phyloP scores from a whole-genome alignment of 768 basidiomycete species.

The Trametes gibbosa region DNA sequence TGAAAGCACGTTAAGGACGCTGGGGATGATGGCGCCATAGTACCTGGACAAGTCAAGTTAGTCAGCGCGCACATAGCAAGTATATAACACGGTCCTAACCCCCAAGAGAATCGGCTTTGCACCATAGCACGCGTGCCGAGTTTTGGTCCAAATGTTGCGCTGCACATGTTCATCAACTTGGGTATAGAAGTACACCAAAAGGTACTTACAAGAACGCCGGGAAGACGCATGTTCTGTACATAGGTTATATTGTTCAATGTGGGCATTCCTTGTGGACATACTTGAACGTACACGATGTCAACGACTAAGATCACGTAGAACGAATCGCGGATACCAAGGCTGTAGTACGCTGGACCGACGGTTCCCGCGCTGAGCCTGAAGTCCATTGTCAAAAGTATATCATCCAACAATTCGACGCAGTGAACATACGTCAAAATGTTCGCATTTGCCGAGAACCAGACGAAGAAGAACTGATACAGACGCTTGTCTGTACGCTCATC shows the following conservation, averaged over 20 bases:
- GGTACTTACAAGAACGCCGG: slow-evolving; percentile 38
- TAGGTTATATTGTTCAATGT: no score
- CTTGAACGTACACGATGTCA: slow-evolving; percentile 41
- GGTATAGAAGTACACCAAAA: background rate
- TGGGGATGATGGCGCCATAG: slow-evolving; percentile 39
- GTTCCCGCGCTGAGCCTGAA: slow-evolving; percentile 47
- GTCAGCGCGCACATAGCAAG: no score
- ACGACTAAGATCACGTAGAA: slow-evolving; percentile 41
- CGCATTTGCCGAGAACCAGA: slow-evolving; percentile 71
- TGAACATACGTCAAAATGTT: slow-evolving; percentile 53
- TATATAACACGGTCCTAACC: slow-evolving; percentile 24
- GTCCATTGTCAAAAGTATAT: background rate
- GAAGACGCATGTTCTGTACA: slow-evolving; percentile 31
- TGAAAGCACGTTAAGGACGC: slow-evolving; percentile 41
- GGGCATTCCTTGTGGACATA: no score
- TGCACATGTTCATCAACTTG: slow-evolving; percentile 14
- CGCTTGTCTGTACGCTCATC: slow-evolving; percentile 54
- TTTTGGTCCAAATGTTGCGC: slow-evolving; percentile 52
- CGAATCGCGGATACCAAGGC: slow-evolving; percentile 44
- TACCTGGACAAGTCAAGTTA: slow-evolving; percentile 30
- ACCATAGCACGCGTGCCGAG: slow-evolving; percentile 56
- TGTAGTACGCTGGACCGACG: slow-evolving; percentile 48
- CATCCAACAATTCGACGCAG: no score
- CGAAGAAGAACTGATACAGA: slow-evolving; percentile 62
- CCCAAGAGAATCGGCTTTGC: slow-evolving; percentile 51